Base-by-base conservation (phyloP, 179 eudicot species). In the Carnegiea gigantea region DNA sequence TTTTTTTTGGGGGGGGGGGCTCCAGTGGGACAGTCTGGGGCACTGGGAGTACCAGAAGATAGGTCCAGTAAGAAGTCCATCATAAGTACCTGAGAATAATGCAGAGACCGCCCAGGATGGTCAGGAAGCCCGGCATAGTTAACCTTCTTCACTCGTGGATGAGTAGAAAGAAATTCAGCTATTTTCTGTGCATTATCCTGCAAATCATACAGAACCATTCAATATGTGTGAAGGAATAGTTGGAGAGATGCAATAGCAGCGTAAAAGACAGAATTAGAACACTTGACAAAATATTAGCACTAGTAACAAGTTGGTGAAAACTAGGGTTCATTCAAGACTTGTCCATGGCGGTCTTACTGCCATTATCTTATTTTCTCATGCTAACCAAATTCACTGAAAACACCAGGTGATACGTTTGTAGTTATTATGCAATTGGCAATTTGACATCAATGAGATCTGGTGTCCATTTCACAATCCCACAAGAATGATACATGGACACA, bases 171-270 rank as follows among this genome's bases (percentile, higher is more conserved):
- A 89, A 93, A 97, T 77, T 97, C 99, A 23, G 99, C 98, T 74
- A 97, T 95, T 82, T 93, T 97, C 79, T 97, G 93, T 38, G 99
- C 98, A 88, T 95, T 97, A 14, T 90, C 97, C 99, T 97, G 90
- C 79, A 78, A 70, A 80, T 72, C 59, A 76, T 70, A 28, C 46
- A 60, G 81, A 78, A 70, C 30, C 26, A 68, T 28, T 2, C n/a
- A 4, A 70, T 21, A 33, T 33, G 8, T 10, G 40, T 30, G 36
- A 67, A 67, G 12, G 40, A 67, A 67, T 67, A 26, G 2, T 10
- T 6, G 20, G 40, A 67, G 20, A 67, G 72, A 4, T 28, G 38
- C 15, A 67, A 11, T 67, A 26, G 72, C 40, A 30, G 36, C 13
- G 40, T 9, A 7, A 28, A 67, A 67, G 12, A 28, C 40, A 67